Percentiles rank a stretch among this genome's conserved stretches.
These are phyloP conservation scores for Capsella rubella DNA, from an alignment of 441 rosid genomes.

Conservation along the genomic window DNA sequence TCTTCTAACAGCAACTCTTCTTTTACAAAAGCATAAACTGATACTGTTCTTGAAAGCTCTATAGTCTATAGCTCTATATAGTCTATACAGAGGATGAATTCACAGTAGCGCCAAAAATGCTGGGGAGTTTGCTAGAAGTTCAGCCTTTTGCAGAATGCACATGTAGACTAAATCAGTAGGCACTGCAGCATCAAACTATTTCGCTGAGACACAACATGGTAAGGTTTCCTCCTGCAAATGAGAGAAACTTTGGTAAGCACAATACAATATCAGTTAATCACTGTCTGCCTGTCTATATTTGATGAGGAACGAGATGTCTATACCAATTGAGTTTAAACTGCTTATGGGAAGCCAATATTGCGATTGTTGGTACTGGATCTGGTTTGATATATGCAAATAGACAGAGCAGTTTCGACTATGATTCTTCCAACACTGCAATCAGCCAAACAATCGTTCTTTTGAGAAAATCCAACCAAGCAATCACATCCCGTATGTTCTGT, in stretches of 20 bases:
- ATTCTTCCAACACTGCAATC: conserved; percentile 10
- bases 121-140: neutral
- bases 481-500: conserved; percentile 78
- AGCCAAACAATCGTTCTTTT: conserved; percentile 21
- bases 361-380: neutral
- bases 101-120: neutral
- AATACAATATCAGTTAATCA: neutral
- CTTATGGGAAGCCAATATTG: neutral
- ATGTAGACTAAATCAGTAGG: neutral
- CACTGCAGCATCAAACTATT: conserved; percentile 6
- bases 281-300: neutral
- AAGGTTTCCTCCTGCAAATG: conserved; percentile 4
- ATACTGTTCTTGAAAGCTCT: neutral
- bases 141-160: neutral
- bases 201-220: conserved; percentile 11
- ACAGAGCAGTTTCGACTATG: conserved; percentile 22
- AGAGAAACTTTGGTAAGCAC: conserved; percentile 5
- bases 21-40: neutral
- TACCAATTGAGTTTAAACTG: conserved; percentile 23
- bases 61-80: neutral
- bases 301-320: neutral
- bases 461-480: conserved; percentile 6
- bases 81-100: too few relatives aligned
- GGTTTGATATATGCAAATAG: conserved; percentile 7
- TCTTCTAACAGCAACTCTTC: neutral